A percentile compares a stretch with the other conserved stretches of the same genome.
Conservation (phyloP, 108 stramenopile species). For the Pinguiococcus pyrenoidosus region DNA sequence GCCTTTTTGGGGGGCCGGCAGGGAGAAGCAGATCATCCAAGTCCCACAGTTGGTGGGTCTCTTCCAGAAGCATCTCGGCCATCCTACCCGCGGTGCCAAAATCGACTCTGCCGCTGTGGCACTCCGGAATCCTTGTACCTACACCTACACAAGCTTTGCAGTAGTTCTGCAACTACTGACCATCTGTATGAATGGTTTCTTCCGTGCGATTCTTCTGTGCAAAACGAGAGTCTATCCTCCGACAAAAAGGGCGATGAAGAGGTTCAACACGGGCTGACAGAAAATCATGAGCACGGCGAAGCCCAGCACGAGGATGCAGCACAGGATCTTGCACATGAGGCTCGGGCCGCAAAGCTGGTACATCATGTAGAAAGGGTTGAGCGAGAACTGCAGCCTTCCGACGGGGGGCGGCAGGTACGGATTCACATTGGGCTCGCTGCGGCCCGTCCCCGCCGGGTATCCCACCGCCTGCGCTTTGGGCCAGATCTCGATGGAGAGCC, state of each 20-base stretch:
- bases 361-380: not conserved
- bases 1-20: too few species aligned
- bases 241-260: not conserved
- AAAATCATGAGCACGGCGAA: not conserved
- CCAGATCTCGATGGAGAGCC: not conserved
- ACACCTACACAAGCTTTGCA: too few species aligned
- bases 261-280: not conserved
- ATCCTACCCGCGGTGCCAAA: too few species aligned
- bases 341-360: not conserved
- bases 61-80: too few species aligned
- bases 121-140: too few species aligned
- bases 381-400: not conserved
- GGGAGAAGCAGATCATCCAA: too few species aligned
- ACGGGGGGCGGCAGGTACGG: constrained; percentile 2
- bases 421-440: constrained; percentile 3
- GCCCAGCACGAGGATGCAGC: not conserved
- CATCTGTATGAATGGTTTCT: too few species aligned
- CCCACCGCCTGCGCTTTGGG: not conserved
- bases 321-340: not conserved
- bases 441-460: not conserved
- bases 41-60: too few species aligned
- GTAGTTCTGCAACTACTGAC: too few species aligned
- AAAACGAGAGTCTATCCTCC: not conserved
- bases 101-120: too few species aligned
- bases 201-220: too few species aligned